phyloP scores from a whole-genome alignment of 1,284 basidiomycete genomes.

The Pholiota adiposa region DNA sequence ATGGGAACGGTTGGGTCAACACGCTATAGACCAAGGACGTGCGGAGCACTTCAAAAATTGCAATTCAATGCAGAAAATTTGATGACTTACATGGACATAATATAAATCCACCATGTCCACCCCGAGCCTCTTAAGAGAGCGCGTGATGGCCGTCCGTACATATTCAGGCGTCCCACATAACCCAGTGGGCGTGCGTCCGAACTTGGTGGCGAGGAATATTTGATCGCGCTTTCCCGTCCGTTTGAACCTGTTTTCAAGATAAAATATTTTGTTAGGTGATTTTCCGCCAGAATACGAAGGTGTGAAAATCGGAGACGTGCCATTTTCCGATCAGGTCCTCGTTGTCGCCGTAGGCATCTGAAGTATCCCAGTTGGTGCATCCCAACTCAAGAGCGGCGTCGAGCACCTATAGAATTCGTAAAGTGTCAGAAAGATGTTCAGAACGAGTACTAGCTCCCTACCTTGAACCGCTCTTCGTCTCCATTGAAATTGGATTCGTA shows the following conservation, averaged over 20 bases:
- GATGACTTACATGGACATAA: neutral
- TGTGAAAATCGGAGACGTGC: conserved; percentile 24
- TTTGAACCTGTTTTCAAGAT: conserved; percentile 20
- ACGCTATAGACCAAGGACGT: too few species aligned
- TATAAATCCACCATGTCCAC: neutral
- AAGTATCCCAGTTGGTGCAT: conserved; percentile 45
- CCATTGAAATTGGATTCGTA: conserved; percentile 27
- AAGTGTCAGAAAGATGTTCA: neutral
- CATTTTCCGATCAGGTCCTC: conserved; percentile 48
- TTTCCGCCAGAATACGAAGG: too few species aligned
- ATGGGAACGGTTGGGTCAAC: too few species aligned
- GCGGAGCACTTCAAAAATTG: too few species aligned
- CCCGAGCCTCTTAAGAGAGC: neutral
- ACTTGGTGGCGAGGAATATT: conserved; percentile 55
- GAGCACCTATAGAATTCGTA: neutral
- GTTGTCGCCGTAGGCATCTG: conserved; percentile 44
- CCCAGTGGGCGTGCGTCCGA: conserved; percentile 36
- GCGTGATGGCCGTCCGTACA: conserved; percentile 22
- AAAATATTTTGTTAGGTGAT: too few species aligned
- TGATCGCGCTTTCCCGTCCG: conserved; percentile 44
- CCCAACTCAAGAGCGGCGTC: conserved; percentile 42
- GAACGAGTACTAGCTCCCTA: conserved; percentile 18
- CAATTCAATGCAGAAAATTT: too few species aligned
- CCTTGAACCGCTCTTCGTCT: conserved; percentile 36
- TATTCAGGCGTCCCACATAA: conserved; percentile 38